phyloP scores from a whole-genome alignment of 768 basidiomycete genomes.

The Royoungia palumana region DNA sequence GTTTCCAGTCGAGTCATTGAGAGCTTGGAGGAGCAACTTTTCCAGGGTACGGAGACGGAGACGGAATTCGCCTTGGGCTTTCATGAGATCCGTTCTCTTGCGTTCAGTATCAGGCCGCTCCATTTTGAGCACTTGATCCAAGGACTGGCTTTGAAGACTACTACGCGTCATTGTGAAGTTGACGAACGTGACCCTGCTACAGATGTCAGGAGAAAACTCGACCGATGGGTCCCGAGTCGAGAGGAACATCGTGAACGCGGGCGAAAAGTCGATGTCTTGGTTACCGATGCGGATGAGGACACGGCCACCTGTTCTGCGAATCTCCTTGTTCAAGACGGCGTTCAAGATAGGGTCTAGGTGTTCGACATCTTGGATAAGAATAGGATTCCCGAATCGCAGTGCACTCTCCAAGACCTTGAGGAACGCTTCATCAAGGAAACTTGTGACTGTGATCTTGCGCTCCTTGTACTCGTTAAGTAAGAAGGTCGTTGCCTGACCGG shows the following conservation, averaged over 20 bases:
- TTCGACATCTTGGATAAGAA: constrained; percentile 97
- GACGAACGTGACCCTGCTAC: constrained; percentile 93
- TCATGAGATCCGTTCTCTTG: constrained; percentile 95
- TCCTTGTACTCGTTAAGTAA: constrained; percentile 92
- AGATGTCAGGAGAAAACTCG: constrained; percentile 97
- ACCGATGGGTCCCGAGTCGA: constrained; percentile 96
- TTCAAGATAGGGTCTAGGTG: constrained; percentile 97
- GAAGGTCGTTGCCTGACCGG: constrained; percentile 95
- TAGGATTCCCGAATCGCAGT: constrained; percentile 96
- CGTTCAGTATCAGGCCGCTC: constrained; percentile 96
- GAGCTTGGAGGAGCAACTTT: constrained; percentile 86
- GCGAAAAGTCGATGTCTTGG: constrained; percentile 99
- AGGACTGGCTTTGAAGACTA: constrained; percentile 96
- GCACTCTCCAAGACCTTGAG: constrained; percentile 97
- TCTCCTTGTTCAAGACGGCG: constrained; percentile 94
- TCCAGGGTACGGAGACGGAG: constrained; percentile 90
- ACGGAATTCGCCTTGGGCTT: constrained; percentile 97
- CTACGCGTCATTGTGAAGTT: constrained; percentile 99
- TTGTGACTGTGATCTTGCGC: constrained; percentile 96
- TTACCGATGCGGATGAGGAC: constrained; percentile 94
- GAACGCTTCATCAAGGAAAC: constrained; percentile 98
- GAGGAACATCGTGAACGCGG: constrained; percentile 99
- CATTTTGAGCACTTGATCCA: constrained; percentile 95
- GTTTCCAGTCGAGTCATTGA: constrained; percentile 95
- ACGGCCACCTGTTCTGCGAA: constrained; percentile 92